Evolutionary conservation across 2,329 filamentous ascomycete species (phyloP).

Genomic region (Alternaria sp.): DNA sequence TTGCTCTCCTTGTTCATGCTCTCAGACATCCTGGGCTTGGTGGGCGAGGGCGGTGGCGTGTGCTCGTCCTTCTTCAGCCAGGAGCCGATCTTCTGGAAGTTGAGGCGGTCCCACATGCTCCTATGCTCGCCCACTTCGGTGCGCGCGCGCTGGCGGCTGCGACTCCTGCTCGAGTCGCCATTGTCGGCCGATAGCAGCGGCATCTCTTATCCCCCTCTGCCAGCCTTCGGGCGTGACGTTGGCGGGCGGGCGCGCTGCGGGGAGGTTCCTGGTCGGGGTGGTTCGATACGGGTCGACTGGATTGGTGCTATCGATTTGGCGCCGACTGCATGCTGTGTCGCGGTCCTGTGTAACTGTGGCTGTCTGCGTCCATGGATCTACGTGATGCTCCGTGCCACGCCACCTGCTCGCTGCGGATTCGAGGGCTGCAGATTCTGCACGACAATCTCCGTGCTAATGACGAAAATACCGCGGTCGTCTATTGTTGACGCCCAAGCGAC

Average conservation of each 20-base stretch:
- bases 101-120: slow-evolving; percentile 47
- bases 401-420: neutral
- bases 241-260: slow-evolving; percentile 13
- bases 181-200: slow-evolving; percentile 34
- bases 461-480: slow-evolving; percentile 7
- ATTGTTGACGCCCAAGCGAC: slow-evolving; percentile 40
- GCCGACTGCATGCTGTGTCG: slow-evolving; percentile 44
- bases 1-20: slow-evolving; percentile 34
- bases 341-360: slow-evolving; percentile 34
- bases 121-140: slow-evolving; percentile 43
- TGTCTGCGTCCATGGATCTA: slow-evolving; percentile 36
- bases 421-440: neutral
- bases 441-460: slow-evolving; percentile 12
- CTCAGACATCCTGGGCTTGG: slow-evolving; percentile 6
- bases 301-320: slow-evolving; percentile 38
- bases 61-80: slow-evolving; percentile 51
- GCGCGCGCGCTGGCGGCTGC: slow-evolving; percentile 42
- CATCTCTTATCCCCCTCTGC: slow-evolving; percentile 24
- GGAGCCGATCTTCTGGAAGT: slow-evolving; percentile 49
- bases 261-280: slow-evolving; percentile 12
- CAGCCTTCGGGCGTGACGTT: slow-evolving; percentile 9
- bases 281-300: slow-evolving; percentile 20
- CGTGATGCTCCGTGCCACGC: slow-evolving; percentile 19
- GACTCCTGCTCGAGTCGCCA: slow-evolving; percentile 36
- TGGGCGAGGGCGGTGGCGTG: slow-evolving; percentile 27